Base-by-base conservation (phyloP, 148 eudicot genomes). In the Heliosperma pusillum region DNA sequence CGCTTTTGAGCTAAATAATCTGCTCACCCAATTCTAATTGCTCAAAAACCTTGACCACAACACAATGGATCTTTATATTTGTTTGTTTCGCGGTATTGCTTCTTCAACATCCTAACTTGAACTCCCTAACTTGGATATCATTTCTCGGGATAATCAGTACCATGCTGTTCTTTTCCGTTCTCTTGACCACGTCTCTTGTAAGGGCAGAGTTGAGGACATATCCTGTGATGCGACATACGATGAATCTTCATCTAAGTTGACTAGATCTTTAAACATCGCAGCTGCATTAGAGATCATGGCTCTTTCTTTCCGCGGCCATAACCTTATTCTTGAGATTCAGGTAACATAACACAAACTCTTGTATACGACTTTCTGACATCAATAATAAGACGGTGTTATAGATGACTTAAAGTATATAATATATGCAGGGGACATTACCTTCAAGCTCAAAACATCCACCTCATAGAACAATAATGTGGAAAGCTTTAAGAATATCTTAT, bases 381-480 rank as follows among this genome's bases (percentile, higher is more conserved):
- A n/a, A n/a, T n/a, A n/a, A 19, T 20, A 58, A 33, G 40, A 33
- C 6, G 4, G 40, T 0, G 6, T 3, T 33, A 33, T 33, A 33
- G 40, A 33, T 33, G 62, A 58, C 24, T 58, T n/a, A 55, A 1
- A 33, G 40, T 10, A 19, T 62, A 45, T 26, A 0, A 19, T 69
- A 1, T 10, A 17, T 79, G 55, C 78, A 82, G 86, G 86, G 76
- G 42, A 83, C 83, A 53, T 56, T 83, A 66, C 86, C 83, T 47
- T 70, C 86, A 2, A 77, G 72, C 11, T 75, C 65, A 8, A 80
- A 45, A 40, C 62, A 79, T 69, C 85, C 83, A 68, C 50, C 77
- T 42, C 79, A 52, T 40, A 68, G 27, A 29, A 66, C 76, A 66
- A 83, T 80, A 66, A 83, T 80, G 86, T 83, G 86, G 86, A 83